Conservation (phyloP, 148 eudicot genomes). For the Arctostaphylos glauca region DNA sequence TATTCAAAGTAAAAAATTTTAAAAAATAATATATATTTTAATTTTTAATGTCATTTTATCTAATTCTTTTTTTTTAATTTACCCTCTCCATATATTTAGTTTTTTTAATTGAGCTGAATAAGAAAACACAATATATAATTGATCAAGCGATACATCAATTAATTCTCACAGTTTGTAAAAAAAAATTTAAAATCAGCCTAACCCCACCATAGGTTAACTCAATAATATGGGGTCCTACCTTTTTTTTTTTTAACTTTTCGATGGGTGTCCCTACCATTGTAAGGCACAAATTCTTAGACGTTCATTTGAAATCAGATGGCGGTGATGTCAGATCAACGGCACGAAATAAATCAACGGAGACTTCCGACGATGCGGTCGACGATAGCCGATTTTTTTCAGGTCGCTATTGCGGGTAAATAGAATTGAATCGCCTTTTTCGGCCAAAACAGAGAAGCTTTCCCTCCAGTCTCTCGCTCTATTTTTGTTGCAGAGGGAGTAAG, state of each 20-base stretch:
- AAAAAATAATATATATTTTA: too few species aligned
- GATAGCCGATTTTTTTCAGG: background rate
- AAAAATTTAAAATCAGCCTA: too few species aligned
- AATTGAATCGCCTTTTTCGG: background rate
- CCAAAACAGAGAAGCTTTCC: background rate
- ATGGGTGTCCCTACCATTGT: background rate
- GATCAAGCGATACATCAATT: too few species aligned
- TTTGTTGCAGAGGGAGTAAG: background rate
- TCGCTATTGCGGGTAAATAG: background rate
- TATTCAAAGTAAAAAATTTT: too few species aligned
- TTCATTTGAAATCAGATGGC: background rate
- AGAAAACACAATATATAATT: too few species aligned
- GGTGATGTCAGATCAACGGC: background rate
- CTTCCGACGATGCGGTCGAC: background rate
- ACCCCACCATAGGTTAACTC: background rate
- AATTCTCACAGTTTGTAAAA: too few species aligned
- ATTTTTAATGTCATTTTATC: too few species aligned
- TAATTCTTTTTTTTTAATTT: too few species aligned
- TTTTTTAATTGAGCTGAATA: too few species aligned
- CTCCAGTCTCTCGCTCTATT: constrained; percentile 10
- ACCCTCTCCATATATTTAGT: too few species aligned
- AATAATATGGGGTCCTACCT: background rate
- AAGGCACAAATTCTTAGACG: background rate
- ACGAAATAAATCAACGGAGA: background rate
- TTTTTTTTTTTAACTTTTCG: background rate